Evolutionary conservation across 2,329 filamentous ascomycete genomes (phyloP).

Genomic region (Fusarium subtropicale): DNA sequence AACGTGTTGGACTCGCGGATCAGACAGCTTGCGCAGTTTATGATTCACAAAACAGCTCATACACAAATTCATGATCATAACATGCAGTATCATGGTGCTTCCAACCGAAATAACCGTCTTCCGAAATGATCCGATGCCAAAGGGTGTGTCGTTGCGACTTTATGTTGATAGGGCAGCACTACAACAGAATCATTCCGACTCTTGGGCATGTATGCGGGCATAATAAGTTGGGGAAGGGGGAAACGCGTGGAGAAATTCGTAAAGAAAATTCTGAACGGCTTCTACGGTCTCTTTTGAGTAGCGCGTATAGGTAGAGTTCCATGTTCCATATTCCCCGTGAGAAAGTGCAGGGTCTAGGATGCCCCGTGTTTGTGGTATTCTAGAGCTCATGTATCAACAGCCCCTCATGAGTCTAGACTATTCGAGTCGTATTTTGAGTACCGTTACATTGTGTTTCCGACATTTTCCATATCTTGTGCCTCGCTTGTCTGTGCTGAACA

Average conservation of each 20-base stretch:
- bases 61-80: background rate
- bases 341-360: background rate
- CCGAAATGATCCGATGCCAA: constrained; percentile 30
- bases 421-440: background rate
- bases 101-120: background rate
- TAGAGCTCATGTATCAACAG: background rate
- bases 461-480: background rate
- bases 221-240: constrained; percentile 11
- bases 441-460: constrained; percentile 23
- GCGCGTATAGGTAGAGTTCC: background rate
- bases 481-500: background rate
- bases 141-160: background rate
- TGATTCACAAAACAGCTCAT: background rate
- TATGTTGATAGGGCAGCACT: background rate
- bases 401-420: constrained; percentile 15
- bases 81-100: background rate
- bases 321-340: background rate
- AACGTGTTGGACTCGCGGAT: constrained; percentile 1
- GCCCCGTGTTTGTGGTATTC: constrained; percentile 1
- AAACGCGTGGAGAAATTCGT: constrained; percentile 6
- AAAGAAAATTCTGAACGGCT: background rate
- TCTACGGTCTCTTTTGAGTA: background rate
- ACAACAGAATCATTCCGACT: constrained; percentile 9
- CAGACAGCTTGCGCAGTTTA: background rate
- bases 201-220: background rate